Evolutionary conservation across 2,329 filamentous ascomycete species (phyloP).

Genomic region (Pseudopyricularia cyperi): DNA sequence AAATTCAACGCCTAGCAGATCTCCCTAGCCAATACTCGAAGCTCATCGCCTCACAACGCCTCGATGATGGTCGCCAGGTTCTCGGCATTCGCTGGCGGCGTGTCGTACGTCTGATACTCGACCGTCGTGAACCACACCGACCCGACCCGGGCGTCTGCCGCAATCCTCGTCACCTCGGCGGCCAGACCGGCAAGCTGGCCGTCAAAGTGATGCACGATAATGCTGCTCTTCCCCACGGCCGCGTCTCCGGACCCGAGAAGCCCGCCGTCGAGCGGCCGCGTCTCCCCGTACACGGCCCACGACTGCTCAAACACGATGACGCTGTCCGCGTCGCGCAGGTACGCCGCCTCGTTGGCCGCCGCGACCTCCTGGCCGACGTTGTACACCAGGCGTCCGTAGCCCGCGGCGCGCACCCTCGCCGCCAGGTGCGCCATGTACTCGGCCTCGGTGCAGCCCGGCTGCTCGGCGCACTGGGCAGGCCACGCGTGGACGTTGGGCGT

Average conservation of each 20-base stretch:
- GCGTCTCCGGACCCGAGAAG: not conserved
- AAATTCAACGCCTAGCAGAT: too few relatives aligned
- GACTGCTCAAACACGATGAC: conserved; percentile 3
- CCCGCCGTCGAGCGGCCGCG: not conserved
- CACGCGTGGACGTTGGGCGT: conserved; percentile 1
- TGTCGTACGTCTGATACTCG: not conserved
- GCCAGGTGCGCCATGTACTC: not conserved
- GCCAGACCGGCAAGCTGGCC: not conserved
- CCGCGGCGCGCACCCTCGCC: not conserved
- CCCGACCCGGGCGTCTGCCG: not conserved
- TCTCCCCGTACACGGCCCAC: not conserved
- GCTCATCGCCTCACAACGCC: not conserved
- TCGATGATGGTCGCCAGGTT: not conserved
- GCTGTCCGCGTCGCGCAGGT: conserved; percentile 1
- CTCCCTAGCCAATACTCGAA: too few relatives aligned
- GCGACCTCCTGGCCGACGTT: conserved; percentile 1
- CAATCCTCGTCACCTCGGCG: not conserved
- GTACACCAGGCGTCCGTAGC: not conserved
- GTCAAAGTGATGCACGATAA: conserved; percentile 3
- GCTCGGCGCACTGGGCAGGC: not conserved
- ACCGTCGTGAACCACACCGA: conserved; percentile 1
- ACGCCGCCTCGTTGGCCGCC: not conserved
- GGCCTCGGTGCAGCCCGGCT: not conserved
- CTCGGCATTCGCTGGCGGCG: not conserved
- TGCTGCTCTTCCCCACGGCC: not conserved